Evolutionary conservation across 2,329 filamentous ascomycete genomes (phyloP).

Genomic region (Trichophyton equinum): DNA sequence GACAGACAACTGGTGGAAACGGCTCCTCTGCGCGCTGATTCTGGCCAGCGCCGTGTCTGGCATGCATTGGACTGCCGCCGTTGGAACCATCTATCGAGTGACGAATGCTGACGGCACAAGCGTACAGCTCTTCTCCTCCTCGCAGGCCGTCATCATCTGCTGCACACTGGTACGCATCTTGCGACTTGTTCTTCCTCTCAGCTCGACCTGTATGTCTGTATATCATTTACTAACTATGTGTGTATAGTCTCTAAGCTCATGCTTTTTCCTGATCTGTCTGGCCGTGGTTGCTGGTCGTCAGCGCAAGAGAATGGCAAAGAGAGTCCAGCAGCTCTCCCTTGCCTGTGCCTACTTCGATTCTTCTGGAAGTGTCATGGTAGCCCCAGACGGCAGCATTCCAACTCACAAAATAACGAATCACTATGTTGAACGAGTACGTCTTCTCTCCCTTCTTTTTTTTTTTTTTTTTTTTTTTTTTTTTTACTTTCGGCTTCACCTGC

Average conservation of each 20-base stretch:
- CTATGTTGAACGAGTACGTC: conserved; percentile 51
- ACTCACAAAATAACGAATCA: conserved; percentile 62
- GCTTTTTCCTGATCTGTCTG: conserved; percentile 45
- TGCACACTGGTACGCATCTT: conserved; percentile 46
- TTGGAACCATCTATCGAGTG: conserved; percentile 56
- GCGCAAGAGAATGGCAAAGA: conserved; percentile 43
- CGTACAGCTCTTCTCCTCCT: conserved; percentile 40
- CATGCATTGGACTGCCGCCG: conserved; percentile 75
- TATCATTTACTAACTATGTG: conserved; percentile 7
- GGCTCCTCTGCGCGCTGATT: conserved; percentile 51
- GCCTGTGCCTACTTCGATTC: conserved; percentile 34
- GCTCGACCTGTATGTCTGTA: not conserved
- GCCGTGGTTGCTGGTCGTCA: conserved; percentile 43
- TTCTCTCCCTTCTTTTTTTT: not conserved
- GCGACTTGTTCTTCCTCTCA: not conserved
- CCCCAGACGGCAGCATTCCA: conserved; percentile 32
- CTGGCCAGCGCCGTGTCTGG: conserved; percentile 65
- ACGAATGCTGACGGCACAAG: conserved; percentile 31
- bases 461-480: too few species aligned
- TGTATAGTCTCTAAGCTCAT: conserved; percentile 48
- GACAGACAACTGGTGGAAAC: conserved; percentile 68
- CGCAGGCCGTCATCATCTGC: conserved; percentile 60
- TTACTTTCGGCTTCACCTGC: too few species aligned
- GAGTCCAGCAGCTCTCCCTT: conserved; percentile 49
- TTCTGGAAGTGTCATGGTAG: conserved; percentile 35